phyloP scores from a whole-genome alignment of 2,329 filamentous ascomycete genomes.

The Lasiodiplodia citricola region DNA sequence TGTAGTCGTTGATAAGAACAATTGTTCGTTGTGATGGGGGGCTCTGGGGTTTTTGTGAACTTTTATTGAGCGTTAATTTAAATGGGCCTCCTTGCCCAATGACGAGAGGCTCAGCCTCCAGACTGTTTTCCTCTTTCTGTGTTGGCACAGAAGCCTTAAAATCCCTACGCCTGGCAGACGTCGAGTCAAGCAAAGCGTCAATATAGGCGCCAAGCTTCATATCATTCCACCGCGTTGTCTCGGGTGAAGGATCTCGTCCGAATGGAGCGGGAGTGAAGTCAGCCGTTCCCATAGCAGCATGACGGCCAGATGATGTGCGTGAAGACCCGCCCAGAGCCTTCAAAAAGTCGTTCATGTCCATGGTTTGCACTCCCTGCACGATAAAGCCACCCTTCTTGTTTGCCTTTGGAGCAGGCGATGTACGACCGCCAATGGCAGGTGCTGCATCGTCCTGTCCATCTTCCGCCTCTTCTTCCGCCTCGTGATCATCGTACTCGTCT shows the following conservation, averaged over 20 bases:
- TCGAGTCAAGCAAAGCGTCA: constrained; percentile 41
- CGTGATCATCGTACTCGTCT: constrained; percentile 53
- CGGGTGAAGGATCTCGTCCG: background rate
- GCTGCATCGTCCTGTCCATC: constrained; percentile 33
- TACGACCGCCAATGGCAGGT: background rate
- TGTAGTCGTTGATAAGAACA: constrained; percentile 79
- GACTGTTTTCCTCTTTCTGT: background rate
- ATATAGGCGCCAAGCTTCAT: constrained; percentile 42
- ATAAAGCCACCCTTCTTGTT: constrained; percentile 28
- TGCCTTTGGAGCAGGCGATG: constrained; percentile 26
- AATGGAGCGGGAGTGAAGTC: background rate
- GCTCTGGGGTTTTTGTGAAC: background rate
- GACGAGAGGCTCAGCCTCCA: constrained; percentile 31
- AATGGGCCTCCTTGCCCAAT: background rate
- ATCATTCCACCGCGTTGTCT: constrained; percentile 40
- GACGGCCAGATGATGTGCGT: background rate
- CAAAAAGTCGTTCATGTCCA: background rate
- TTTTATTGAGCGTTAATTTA: constrained; percentile 1
- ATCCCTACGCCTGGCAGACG: constrained; percentile 36
- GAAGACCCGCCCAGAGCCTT: background rate
- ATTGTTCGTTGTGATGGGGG: constrained; percentile 56
- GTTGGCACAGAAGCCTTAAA: background rate
- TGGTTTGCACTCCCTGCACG: constrained; percentile 4
- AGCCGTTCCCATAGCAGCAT: background rate
- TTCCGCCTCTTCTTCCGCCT: constrained; percentile 52